Conservation (phyloP, 176 grass and related monocot genomes). For the Carex cristatella region DNA sequence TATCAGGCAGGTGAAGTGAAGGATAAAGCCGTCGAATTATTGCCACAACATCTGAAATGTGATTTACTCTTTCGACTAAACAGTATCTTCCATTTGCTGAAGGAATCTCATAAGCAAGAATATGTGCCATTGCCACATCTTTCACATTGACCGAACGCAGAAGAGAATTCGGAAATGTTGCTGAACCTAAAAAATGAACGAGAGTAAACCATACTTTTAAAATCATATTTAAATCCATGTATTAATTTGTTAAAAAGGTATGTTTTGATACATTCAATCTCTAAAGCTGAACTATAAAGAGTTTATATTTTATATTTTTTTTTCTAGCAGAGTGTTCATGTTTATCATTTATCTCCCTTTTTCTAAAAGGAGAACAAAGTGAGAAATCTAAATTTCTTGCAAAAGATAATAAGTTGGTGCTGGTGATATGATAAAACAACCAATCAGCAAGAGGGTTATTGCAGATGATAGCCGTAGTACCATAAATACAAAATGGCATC, state of each 20-base stretch:
- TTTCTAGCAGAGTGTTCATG: neutral
- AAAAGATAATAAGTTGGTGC: neutral
- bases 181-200: neutral
- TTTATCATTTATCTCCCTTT: neutral
- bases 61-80: neutral
- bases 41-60: neutral
- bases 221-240: neutral
- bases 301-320: neutral
- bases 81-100: constrained; percentile 12
- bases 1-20: neutral
- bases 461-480: neutral
- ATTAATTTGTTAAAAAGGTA: neutral
- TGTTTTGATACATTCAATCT: neutral
- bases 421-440: neutral
- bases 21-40: neutral
- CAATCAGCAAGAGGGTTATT: neutral
- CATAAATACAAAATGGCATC: neutral
- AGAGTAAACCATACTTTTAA: neutral
- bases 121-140: constrained; percentile 33
- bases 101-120: constrained; percentile 21
- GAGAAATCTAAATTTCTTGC: neutral
- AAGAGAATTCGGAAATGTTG: neutral
- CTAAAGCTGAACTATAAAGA: neutral
- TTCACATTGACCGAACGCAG: constrained; percentile 7
- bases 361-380: neutral